phyloP scores from a whole-genome alignment of 257 asterid species.

The Solanum verrucosum region DNA sequence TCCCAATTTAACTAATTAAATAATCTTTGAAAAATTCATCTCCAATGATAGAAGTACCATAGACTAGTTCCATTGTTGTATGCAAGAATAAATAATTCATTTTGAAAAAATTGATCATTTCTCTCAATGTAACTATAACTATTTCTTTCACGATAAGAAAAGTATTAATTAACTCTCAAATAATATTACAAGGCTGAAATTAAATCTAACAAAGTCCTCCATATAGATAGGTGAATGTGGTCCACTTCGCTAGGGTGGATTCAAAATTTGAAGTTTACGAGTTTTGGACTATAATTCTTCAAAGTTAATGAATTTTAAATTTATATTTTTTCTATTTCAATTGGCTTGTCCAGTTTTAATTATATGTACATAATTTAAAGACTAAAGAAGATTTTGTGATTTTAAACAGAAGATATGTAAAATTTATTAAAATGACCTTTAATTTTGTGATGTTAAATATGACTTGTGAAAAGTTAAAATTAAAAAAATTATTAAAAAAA shows the following conservation, averaged over 20 bases:
- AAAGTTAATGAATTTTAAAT: background rate
- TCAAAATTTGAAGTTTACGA: background rate
- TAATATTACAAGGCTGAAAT: background rate
- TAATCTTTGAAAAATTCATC: background rate
- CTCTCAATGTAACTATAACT: background rate
- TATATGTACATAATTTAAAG: too few species aligned
- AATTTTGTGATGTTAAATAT: too few species aligned
- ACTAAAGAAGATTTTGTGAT: too few species aligned
- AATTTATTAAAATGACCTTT: too few species aligned
- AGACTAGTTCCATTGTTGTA: background rate
- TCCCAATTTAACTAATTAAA: background rate
- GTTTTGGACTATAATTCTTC: fast-evolving
- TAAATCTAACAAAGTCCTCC: background rate
- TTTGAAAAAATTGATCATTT: background rate
- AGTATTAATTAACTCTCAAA: background rate
- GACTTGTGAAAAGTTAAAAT: too few species aligned
- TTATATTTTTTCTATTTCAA: too few species aligned
- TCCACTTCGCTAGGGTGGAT: background rate
- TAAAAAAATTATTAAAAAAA: fast-evolving
- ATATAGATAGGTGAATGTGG: background rate
- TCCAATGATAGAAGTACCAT: background rate
- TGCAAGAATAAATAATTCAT: background rate
- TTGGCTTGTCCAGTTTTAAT: too few species aligned
- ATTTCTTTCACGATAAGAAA: background rate
- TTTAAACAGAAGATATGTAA: too few species aligned